Conservation (phyloP, 164 flowering plant genomes). For the Stephania cephalantha region DNA sequence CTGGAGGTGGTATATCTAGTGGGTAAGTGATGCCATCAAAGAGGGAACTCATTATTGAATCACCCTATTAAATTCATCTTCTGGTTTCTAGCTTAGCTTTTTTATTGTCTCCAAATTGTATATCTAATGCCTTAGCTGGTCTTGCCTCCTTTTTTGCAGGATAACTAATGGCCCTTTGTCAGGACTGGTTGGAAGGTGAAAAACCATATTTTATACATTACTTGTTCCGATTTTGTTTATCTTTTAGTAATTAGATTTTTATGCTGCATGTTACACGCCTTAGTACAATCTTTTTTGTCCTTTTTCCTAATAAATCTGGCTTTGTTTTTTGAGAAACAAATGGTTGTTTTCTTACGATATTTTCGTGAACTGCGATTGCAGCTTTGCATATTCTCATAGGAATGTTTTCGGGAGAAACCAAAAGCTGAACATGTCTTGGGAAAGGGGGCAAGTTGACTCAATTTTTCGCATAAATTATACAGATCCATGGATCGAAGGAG, state of each 20-base stretch:
- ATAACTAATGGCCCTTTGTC: constrained; percentile 92
- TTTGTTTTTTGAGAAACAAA: no score
- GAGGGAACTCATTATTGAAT: background rate
- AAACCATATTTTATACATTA: background rate
- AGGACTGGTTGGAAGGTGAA: constrained; percentile 95
- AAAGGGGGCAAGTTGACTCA: constrained; percentile 94
- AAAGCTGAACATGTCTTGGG: constrained; percentile 82
- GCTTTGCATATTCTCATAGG: constrained; percentile 92
- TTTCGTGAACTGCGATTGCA: constrained; percentile 34
- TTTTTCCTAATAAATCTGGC: no score
- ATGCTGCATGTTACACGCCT: background rate
- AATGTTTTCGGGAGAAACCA: constrained; percentile 93
- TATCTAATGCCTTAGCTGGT: constrained; percentile 6
- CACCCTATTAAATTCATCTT: background rate
- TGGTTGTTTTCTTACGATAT: background rate
- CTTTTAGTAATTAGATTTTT: background rate
- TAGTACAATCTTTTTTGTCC: no score
- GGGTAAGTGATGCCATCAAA: constrained; percentile 56
- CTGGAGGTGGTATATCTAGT: constrained; percentile 99
- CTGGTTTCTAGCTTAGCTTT: background rate
- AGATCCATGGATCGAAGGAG: constrained; percentile 99
- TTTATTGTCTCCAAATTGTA: background rate
- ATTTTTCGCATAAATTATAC: constrained; percentile 84
- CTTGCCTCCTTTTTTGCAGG: constrained; percentile 39
- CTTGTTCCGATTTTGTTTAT: background rate